A percentile compares a stretch with the other conserved stretches of the same genome.
phyloP scores from a whole-genome alignment of 805 yeast genomes.

The Groenewaldozyma salmanticensis region DNA sequence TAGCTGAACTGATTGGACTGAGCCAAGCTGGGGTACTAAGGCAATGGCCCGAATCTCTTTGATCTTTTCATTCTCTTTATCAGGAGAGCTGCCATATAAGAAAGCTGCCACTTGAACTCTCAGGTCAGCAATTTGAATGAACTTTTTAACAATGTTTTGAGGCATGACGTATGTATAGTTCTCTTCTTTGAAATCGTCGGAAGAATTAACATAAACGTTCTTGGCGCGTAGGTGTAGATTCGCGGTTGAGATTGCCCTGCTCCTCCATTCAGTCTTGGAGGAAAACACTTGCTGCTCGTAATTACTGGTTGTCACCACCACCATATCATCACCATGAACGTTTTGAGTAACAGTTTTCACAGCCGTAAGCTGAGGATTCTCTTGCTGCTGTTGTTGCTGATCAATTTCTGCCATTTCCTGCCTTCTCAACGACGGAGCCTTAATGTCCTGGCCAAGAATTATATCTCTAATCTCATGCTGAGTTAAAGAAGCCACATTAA shows the following conservation, averaged over 20 bases:
- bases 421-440: conserved; percentile 79
- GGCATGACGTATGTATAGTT: conserved; percentile 71
- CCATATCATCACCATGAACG: conserved; percentile 93
- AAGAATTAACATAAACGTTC: conserved; percentile 62
- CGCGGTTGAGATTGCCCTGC: conserved; percentile 70
- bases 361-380: conserved; percentile 43
- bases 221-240: conserved; percentile 64
- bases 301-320: conserved; percentile 82
- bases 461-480: conserved; percentile 90
- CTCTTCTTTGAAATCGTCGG: conserved; percentile 46
- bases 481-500: conserved; percentile 77
- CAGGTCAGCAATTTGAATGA: conserved; percentile 71
- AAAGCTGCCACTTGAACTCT: conserved; percentile 76
- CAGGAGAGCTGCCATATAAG: conserved; percentile 70
- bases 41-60: conserved; percentile 72
- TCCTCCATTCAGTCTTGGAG: conserved; percentile 87
- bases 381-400: conserved; percentile 33
- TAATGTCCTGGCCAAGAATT: conserved; percentile 87
- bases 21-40: conserved; percentile 83
- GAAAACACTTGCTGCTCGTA: conserved; percentile 79
- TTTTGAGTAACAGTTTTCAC: conserved; percentile 75
- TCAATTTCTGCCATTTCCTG: conserved; percentile 72
- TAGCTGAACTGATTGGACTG: conserved; percentile 52
- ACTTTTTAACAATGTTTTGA: conserved; percentile 63
- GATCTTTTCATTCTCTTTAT: conserved; percentile 57